phyloP scores from a whole-genome alignment of 192 early-diverging fungal genomes.

The Podila minutissima region DNA sequence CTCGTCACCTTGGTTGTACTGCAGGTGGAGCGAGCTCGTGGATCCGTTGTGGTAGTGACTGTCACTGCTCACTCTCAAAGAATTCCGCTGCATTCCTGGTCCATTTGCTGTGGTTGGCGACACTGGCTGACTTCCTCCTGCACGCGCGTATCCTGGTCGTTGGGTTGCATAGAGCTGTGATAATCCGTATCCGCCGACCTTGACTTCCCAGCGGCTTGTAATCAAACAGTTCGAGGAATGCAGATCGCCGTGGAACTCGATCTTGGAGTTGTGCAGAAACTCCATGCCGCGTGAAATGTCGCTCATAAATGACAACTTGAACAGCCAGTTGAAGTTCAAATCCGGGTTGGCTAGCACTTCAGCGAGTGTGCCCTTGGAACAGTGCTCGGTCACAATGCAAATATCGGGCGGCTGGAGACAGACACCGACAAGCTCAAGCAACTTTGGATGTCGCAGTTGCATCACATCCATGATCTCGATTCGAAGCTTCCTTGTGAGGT shows the following conservation, averaged over 20 bases:
- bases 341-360: constrained; percentile 54
- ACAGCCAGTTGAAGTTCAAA: constrained; percentile 56
- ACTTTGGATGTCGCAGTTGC: constrained; percentile 52
- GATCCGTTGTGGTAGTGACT: background rate
- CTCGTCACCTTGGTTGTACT: constrained; percentile 5
- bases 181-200: constrained; percentile 55
- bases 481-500: constrained; percentile 24
- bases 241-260: constrained; percentile 51
- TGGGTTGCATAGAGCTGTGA: constrained; percentile 33
- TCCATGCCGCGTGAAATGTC: constrained; percentile 57
- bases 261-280: constrained; percentile 57
- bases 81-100: constrained; percentile 3
- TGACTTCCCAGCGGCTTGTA: constrained; percentile 58
- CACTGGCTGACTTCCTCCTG: background rate
- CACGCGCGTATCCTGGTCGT: constrained; percentile 11
- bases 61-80: constrained; percentile 1
- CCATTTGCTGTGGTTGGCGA: background rate
- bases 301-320: constrained; percentile 57
- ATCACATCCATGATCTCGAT: constrained; percentile 54
- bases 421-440: constrained; percentile 53
- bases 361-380: constrained; percentile 54
- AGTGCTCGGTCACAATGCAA: constrained; percentile 56
- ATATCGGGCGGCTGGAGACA: constrained; percentile 50
- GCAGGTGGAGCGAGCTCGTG: background rate
- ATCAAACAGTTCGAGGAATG: constrained; percentile 51